These are phyloP conservation scores for Scutellaria minor DNA, from an alignment of 257 asterid species.

Conservation along the genomic window DNA sequence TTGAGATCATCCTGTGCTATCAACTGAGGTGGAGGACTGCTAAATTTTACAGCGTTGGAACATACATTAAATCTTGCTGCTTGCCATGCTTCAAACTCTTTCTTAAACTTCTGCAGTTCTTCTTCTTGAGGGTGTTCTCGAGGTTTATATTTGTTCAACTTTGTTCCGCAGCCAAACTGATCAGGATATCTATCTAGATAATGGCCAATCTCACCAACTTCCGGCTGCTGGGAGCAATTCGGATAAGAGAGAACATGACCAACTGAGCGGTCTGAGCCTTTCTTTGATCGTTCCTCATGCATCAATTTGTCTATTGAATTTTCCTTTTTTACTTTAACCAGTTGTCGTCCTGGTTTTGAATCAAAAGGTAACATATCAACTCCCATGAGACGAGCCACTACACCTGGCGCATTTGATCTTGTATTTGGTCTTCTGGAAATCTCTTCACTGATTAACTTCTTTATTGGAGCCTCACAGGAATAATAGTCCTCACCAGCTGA, in stretches of 20 bases:
- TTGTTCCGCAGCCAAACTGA: constrained; percentile 38
- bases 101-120: constrained; percentile 92
- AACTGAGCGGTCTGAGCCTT: constrained; percentile 40
- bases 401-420: constrained; percentile 72
- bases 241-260: constrained; percentile 40
- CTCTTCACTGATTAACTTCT: constrained; percentile 75
- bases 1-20: constrained; percentile 82
- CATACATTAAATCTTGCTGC: constrained; percentile 72
- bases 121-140: constrained; percentile 99
- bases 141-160: constrained; percentile 57
- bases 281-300: constrained; percentile 43
- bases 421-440: constrained; percentile 52
- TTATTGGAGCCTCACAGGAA: constrained; percentile 71
- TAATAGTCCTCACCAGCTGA: constrained; percentile 50
- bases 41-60: constrained; percentile 53
- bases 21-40: constrained; percentile 63
- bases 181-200: constrained; percentile 43
- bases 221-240: constrained; percentile 47
- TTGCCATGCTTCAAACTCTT: constrained; percentile 96
- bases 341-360: constrained; percentile 44
- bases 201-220: constrained; percentile 44
- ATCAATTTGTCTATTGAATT: constrained; percentile 38
- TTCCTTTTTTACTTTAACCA: constrained; percentile 43
- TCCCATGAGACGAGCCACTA: constrained; percentile 99
- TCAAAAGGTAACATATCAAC: constrained; percentile 78